A percentile compares a stretch with the other conserved stretches of the same genome.
phyloP scores from a whole-genome alignment of 2,329 filamentous ascomycete genomes.

The Pseudogymnoascus sp. region DNA sequence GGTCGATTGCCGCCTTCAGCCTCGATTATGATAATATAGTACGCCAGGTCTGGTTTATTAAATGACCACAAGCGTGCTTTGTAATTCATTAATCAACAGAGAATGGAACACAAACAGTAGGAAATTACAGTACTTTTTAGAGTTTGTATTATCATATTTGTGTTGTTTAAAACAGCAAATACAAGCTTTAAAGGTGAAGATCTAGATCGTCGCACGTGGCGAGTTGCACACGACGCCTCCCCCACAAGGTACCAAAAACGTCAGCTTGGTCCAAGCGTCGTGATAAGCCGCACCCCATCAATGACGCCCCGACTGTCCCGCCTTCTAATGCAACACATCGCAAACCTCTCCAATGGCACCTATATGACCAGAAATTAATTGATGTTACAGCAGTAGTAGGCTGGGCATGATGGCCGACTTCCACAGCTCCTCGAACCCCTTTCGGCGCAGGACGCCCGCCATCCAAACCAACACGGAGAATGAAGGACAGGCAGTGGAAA shows the following conservation, averaged over 20 bases:
- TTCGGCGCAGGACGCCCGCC: constrained; percentile 19
- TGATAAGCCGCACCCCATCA: background rate
- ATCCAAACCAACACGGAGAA: constrained; percentile 1
- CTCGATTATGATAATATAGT: background rate
- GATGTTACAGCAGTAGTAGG: constrained; percentile 3
- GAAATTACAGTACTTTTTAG: background rate
- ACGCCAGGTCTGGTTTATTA: background rate
- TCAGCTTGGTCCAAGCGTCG: constrained; percentile 7
- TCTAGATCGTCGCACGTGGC: background rate
- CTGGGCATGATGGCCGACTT: constrained; percentile 23
- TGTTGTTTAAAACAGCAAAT: background rate
- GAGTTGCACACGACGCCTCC: background rate
- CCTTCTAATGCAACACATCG: background rate
- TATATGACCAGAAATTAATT: background rate
- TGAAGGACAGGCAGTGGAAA: background rate
- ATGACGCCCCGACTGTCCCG: constrained; percentile 5
- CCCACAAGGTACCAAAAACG: constrained; percentile 1
- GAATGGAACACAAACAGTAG: background rate
- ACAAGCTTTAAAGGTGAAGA: constrained; percentile 1
- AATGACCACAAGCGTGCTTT: background rate
- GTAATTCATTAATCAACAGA: background rate
- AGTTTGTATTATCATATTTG: background rate
- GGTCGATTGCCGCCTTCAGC: background rate
- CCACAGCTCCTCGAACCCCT: constrained; percentile 27
- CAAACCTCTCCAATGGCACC: constrained; percentile 3